Conservation (phyloP, 2,329 filamentous ascomycete genomes). For the Colletotrichum aenigma region DNA sequence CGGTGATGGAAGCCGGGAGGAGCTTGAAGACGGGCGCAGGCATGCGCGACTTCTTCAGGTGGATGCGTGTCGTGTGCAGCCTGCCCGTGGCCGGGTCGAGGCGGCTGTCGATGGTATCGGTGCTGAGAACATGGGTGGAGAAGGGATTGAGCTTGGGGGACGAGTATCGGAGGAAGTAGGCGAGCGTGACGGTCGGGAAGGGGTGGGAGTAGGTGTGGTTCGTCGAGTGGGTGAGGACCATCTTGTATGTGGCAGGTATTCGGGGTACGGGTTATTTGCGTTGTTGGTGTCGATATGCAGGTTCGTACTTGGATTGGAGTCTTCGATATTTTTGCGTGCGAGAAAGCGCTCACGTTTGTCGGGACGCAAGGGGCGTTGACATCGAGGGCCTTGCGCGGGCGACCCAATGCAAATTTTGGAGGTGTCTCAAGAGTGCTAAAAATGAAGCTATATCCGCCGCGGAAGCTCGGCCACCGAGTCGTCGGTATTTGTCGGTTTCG, state of each 20-base stretch:
- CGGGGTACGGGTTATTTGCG: neutral
- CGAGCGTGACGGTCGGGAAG: slow-evolving; percentile 84
- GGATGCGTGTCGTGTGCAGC: slow-evolving; percentile 78
- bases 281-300: neutral
- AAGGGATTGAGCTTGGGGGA: slow-evolving; percentile 75
- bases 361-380: neutral
- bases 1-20: slow-evolving; percentile 71
- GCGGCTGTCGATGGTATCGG: slow-evolving; percentile 78
- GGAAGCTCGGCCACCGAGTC: slow-evolving; percentile 7
- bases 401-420: neutral
- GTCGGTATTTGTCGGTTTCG: neutral
- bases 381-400: neutral
- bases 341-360: slow-evolving; percentile 12
- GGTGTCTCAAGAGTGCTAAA: neutral
- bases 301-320: neutral
- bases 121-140: slow-evolving; percentile 80
- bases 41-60: slow-evolving; percentile 81
- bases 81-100: slow-evolving; percentile 77
- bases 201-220: slow-evolving; percentile 79
- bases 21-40: slow-evolving; percentile 77
- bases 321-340: neutral
- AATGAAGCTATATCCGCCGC: slow-evolving; percentile 7
- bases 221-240: slow-evolving; percentile 69
- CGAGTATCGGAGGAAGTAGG: slow-evolving; percentile 88
- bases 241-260: slow-evolving; percentile 36